A percentile compares a stretch with the other conserved stretches of the same genome.
Evolutionary conservation across 495 filamentous ascomycete species (phyloP).

Genomic region (Beverwykella pulmonaria): DNA sequence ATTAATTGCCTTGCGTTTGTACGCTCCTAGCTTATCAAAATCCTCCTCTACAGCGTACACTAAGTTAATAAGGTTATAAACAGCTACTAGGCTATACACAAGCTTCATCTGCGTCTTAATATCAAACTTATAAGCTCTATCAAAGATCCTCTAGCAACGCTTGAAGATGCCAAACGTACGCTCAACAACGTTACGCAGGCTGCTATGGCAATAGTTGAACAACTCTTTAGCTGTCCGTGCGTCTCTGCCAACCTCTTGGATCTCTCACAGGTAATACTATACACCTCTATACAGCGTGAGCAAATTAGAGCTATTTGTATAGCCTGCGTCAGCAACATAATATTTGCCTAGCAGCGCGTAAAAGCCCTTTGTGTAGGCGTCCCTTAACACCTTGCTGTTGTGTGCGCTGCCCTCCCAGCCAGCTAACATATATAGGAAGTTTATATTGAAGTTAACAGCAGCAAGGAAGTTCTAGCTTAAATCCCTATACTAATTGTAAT

Average conservation of each 20-base stretch:
- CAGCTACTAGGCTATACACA: neutral
- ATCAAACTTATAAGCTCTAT: neutral
- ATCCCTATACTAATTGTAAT: neutral
- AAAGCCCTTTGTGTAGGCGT: neutral
- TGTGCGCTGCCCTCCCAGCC: conserved; percentile 6
- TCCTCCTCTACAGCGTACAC: neutral
- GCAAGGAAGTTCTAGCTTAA: conserved; percentile 1
- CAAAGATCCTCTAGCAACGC: neutral
- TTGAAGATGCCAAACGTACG: conserved; percentile 11
- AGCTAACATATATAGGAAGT: conserved; percentile 5
- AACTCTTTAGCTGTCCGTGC: neutral
- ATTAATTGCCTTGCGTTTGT: neutral
- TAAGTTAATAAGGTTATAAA: conserved; percentile 10
- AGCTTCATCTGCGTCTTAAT: too few species aligned
- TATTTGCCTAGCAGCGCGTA: neutral
- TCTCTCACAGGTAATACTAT: conserved; percentile 1
- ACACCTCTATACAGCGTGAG: neutral
- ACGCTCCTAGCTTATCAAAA: neutral
- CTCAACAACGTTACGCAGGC: conserved; percentile 1
- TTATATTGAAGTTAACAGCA: neutral
- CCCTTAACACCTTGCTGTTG: neutral
- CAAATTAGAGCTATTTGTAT: neutral
- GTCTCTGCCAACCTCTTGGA: neutral
- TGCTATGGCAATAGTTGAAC: conserved; percentile 1
- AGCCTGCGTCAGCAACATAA: too few species aligned